A percentile compares a stretch with the other conserved stretches of the same genome.
Evolutionary conservation across 1,284 basidiomycete genomes (phyloP).

Genomic region (Pascua guehoae): DNA sequence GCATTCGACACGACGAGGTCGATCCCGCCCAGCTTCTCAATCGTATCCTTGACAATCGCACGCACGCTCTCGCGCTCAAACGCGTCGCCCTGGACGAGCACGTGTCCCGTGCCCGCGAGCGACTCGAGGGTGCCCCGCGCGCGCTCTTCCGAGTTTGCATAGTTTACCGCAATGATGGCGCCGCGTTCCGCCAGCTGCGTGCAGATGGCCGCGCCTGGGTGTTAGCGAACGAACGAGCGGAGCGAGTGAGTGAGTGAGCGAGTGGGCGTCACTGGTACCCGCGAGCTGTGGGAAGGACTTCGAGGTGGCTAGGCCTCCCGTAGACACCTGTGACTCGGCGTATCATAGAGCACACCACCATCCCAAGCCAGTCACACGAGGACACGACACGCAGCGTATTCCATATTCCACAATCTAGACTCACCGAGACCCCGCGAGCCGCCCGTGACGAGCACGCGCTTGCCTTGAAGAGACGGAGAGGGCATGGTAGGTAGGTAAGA

Average conservation of each 20-base stretch:
- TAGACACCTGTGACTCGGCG: too few relatives aligned
- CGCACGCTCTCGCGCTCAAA: conserved; percentile 23
- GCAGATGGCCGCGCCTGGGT: conserved; percentile 15
- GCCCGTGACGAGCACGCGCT: too few relatives aligned
- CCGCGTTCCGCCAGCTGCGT: conserved; percentile 19
- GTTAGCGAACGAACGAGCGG: not conserved
- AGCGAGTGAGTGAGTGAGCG: too few relatives aligned
- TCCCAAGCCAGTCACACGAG: too few relatives aligned
- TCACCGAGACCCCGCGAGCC: not conserved
- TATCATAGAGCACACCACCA: too few relatives aligned
- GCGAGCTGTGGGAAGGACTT: too few relatives aligned
- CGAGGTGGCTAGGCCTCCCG: too few relatives aligned
- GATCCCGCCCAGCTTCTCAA: conserved; percentile 17
- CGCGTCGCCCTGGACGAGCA: conserved; percentile 20
- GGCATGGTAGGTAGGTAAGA: too few relatives aligned
- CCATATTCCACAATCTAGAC: too few relatives aligned
- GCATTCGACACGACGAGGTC: conserved; percentile 26
- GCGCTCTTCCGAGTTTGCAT: conserved; percentile 14
- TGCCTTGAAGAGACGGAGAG: too few relatives aligned
- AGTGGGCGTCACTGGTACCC: too few relatives aligned
- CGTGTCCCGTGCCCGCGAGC: conserved; percentile 18
- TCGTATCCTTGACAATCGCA: conserved; percentile 13
- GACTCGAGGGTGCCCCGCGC: conserved; percentile 17
- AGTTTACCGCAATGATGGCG: conserved; percentile 21
- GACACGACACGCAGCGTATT: too few relatives aligned